Percentiles rank a stretch among this genome's conserved stretches.
phyloP scores from a whole-genome alignment of 768 basidiomycete genomes.

The Calocybe indica region DNA sequence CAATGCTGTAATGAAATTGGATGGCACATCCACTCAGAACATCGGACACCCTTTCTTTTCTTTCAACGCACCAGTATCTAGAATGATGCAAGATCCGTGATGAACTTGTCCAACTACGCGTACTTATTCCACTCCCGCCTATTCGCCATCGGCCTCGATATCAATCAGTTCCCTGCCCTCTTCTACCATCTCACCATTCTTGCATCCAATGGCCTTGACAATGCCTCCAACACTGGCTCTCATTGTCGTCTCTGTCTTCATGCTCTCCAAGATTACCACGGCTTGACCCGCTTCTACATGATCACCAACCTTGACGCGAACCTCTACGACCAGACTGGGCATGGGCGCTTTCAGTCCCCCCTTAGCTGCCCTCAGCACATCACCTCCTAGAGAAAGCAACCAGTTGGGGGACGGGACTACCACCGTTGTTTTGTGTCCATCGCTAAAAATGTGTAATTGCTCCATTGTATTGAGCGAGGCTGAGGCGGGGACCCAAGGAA shows the following conservation, averaged over 20 bases:
- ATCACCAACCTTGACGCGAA: constrained; percentile 73
- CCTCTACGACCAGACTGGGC: constrained; percentile 92
- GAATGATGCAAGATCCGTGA: neutral
- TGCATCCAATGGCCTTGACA: constrained; percentile 68
- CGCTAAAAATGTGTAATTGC: constrained; percentile 69
- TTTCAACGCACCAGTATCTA: neutral
- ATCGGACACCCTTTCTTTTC: neutral
- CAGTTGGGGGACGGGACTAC: constrained; percentile 66
- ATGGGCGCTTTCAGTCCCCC: constrained; percentile 78
- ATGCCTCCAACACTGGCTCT: constrained; percentile 64
- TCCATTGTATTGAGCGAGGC: constrained; percentile 54
- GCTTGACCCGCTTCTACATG: constrained; percentile 75
- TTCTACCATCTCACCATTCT: constrained; percentile 87
- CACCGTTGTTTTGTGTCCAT: constrained; percentile 59
- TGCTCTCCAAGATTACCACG: constrained; percentile 85
- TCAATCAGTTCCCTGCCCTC: constrained; percentile 78
- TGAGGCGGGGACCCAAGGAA: constrained; percentile 47
- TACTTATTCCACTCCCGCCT: constrained; percentile 2
- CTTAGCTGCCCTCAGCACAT: constrained; percentile 46
- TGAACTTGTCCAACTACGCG: neutral
- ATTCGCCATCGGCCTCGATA: constrained; percentile 39
- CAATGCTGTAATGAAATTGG: neutral
- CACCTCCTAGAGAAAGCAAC: constrained; percentile 61
- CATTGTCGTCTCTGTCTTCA: constrained; percentile 95
- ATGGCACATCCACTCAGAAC: neutral